Percentiles rank a stretch among this genome's conserved stretches.
Conservation (phyloP, 2,329 filamentous ascomycete species). For the Neofusicoccum kwambonambiense region DNA sequence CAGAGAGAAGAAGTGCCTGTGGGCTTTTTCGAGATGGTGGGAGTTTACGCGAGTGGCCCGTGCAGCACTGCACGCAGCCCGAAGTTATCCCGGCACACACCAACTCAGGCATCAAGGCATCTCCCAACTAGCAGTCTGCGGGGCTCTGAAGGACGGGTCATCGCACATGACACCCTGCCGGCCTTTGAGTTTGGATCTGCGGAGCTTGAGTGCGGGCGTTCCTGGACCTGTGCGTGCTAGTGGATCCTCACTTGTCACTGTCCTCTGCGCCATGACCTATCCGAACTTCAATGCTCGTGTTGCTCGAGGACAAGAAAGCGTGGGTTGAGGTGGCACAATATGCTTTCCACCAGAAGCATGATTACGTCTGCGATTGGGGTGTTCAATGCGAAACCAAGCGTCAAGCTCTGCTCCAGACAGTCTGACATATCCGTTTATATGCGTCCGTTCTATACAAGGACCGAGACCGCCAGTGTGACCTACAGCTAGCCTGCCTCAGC, state of each 20-base stretch:
- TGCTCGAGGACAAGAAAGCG: not conserved
- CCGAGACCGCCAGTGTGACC: too few species aligned
- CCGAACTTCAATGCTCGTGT: not conserved
- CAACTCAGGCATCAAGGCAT: not conserved
- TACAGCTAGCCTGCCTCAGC: too few species aligned
- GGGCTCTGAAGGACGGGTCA: not conserved
- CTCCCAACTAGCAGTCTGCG: not conserved
- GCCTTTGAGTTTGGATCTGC: not conserved
- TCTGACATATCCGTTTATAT: not conserved
- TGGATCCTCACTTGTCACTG: not conserved
- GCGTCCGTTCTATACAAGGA: too few species aligned
- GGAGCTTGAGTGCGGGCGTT: not conserved
- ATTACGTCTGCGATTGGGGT: not conserved
- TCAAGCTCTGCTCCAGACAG: not conserved
- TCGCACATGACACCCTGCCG: not conserved
- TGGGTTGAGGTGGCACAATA: not conserved
- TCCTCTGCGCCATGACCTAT: not conserved
- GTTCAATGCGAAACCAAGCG: not conserved
- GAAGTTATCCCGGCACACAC: not conserved
- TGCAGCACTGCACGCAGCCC: not conserved
- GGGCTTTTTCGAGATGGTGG: conserved; percentile 15
- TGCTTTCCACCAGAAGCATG: too few species aligned
- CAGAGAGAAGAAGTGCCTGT: not conserved
- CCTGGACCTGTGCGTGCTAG: not conserved
- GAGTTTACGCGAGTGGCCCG: conserved; percentile 9